These are phyloP conservation scores for Hypoxylon lienhwacheense DNA, from an alignment of 495 filamentous ascomycete genomes.

Conservation along the genomic window DNA sequence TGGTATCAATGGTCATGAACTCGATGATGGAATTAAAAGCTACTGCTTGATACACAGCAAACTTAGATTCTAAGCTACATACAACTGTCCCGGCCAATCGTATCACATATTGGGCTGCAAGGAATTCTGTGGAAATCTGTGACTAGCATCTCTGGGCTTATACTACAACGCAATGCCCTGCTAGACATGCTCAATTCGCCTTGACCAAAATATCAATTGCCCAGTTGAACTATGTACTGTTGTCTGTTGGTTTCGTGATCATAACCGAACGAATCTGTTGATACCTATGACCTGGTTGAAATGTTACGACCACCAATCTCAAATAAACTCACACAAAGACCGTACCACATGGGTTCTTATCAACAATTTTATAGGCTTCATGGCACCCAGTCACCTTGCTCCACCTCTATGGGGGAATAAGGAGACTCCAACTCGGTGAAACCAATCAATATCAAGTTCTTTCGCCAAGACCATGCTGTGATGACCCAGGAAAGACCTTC, in stretches of 20 bases:
- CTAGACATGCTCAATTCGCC: slow-evolving; percentile 6
- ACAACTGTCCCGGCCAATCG: slow-evolving; percentile 38
- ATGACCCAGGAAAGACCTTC: slow-evolving; percentile 1
- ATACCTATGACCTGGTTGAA: background rate
- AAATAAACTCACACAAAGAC: slow-evolving; percentile 18
- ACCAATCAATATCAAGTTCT: slow-evolving; percentile 4
- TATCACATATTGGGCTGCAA: slow-evolving; percentile 36
- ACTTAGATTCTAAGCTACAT: slow-evolving; percentile 44
- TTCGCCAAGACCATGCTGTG: slow-evolving; percentile 21
- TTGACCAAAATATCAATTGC: slow-evolving; percentile 6
- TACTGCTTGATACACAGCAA: slow-evolving; percentile 41
- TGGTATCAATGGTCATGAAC: slow-evolving; percentile 48
- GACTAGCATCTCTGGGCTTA: slow-evolving; percentile 13
- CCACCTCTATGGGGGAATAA: slow-evolving; percentile 2
- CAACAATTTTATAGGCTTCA: slow-evolving; percentile 9
- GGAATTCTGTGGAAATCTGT: slow-evolving; percentile 20
- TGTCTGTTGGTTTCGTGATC: slow-evolving; percentile 7
- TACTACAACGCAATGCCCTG: slow-evolving; percentile 17
- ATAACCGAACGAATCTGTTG: background rate
- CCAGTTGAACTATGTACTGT: background rate
- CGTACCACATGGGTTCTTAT: slow-evolving; percentile 17
- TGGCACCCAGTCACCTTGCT: background rate
- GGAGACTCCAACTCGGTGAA: slow-evolving; percentile 13
- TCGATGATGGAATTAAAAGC: slow-evolving; percentile 43
- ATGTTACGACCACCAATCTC: slow-evolving; percentile 7